Conservation (phyloP, 306 rosid genomes). For the Dryas octopetala region DNA sequence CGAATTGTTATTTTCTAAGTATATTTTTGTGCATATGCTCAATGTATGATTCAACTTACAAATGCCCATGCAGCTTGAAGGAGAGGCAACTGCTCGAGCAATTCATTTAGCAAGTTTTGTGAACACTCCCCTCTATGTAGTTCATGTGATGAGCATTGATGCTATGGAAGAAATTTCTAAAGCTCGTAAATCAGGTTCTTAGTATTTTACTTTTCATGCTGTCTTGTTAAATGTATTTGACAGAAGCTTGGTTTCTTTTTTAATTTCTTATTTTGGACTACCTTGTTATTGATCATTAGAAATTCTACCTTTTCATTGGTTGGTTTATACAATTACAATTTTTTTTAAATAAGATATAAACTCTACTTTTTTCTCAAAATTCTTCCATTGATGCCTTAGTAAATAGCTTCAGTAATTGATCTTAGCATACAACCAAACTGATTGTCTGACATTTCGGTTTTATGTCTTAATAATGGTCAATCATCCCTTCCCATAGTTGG, state of each 20-base stretch:
- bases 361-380: background rate
- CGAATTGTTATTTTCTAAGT: background rate
- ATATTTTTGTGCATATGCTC: conserved; percentile 7
- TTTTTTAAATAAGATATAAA: background rate
- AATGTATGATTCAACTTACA: conserved; percentile 28
- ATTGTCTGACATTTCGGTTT: background rate
- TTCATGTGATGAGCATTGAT: conserved; percentile 98
- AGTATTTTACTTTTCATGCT: conserved; percentile 5
- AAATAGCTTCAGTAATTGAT: background rate
- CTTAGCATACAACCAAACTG: background rate
- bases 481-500: background rate
- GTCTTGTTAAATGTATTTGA: background rate
- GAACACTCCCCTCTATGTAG: conserved; percentile 86
- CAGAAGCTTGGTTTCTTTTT: background rate
- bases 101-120: conserved; percentile 78
- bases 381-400: background rate
- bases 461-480: background rate
- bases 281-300: background rate
- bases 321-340: background rate
- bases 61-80: conserved; percentile 65
- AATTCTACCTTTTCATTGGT: conserved; percentile 1
- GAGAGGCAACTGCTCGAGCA: conserved; percentile 95
- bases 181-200: conserved; percentile 82
- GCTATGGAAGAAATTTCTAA: conserved; percentile 94
- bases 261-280: background rate